phyloP scores from a whole-genome alignment of 495 filamentous ascomycete genomes.

The Cladorrhinum samala region DNA sequence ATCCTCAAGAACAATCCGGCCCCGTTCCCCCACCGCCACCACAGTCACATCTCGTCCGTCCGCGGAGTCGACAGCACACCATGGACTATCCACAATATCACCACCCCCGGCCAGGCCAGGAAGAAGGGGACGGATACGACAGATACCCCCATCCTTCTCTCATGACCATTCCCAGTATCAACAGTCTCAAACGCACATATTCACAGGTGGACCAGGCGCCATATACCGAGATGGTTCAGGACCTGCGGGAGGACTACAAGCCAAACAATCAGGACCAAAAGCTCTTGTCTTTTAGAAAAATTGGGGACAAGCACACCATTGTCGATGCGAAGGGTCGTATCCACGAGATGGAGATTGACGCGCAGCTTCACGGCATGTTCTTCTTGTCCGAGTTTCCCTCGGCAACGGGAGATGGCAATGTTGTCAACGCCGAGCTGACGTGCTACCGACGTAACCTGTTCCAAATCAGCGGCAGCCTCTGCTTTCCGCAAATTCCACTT shows the following conservation, averaged over 20 bases:
- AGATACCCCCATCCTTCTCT: slow-evolving; percentile 41
- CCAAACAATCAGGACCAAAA: slow-evolving; percentile 53
- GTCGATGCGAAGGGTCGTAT: slow-evolving; percentile 49
- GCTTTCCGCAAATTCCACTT: slow-evolving; percentile 65
- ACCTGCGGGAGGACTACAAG: slow-evolving; percentile 50
- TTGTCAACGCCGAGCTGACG: slow-evolving; percentile 71
- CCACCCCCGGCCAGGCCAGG: slow-evolving; percentile 40
- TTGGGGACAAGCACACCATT: slow-evolving; percentile 51
- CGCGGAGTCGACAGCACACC: slow-evolving; percentile 32
- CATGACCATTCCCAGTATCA: slow-evolving; percentile 48
- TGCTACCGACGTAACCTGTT: slow-evolving; percentile 93
- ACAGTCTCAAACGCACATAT: slow-evolving; percentile 48
- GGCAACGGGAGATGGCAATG: slow-evolving; percentile 55
- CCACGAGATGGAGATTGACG: slow-evolving; percentile 58
- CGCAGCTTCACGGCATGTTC: slow-evolving; percentile 93
- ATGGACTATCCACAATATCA: slow-evolving; percentile 38
- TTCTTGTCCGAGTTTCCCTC: slow-evolving; percentile 85
- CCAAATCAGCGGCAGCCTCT: slow-evolving; percentile 82
- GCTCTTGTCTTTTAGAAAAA: slow-evolving; percentile 47
- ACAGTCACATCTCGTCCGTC: slow-evolving; percentile 39
- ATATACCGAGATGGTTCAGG: slow-evolving; percentile 49
- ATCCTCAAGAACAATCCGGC: slow-evolving; percentile 38
- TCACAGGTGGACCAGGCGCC: slow-evolving; percentile 38
- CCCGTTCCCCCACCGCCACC: slow-evolving; percentile 32
- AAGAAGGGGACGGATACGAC: slow-evolving; percentile 41